A percentile compares a stretch with the other conserved stretches of the same genome.
Evolutionary conservation across 1,284 basidiomycete species (phyloP).

Genomic region (Rhodotorula glutinis): DNA sequence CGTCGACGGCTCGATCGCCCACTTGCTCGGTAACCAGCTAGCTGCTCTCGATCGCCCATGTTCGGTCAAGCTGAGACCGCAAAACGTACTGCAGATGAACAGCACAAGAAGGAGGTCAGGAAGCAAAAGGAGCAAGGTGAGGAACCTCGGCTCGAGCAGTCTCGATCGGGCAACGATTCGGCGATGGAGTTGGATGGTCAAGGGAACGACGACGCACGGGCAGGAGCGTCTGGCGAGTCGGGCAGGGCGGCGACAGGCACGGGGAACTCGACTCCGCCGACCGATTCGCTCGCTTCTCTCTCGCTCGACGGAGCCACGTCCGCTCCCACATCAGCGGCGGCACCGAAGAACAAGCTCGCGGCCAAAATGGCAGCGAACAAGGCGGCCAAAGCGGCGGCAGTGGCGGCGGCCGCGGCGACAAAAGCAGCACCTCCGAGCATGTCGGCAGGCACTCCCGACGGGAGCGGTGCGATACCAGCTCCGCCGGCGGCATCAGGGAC

Average conservation of each 20-base stretch:
- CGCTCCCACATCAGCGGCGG: not conserved
- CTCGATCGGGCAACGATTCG: too few species aligned
- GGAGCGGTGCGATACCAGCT: conserved; percentile 47
- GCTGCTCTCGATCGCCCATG: not conserved
- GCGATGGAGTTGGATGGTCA: conserved; percentile 52
- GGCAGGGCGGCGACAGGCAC: too few species aligned
- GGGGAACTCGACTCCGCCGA: not conserved
- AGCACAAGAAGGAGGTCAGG: conserved; percentile 40
- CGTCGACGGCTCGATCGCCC: conserved; percentile 69
- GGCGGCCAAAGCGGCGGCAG: conserved; percentile 54
- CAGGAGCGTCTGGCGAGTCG: too few species aligned
- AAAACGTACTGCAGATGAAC: conserved; percentile 26
- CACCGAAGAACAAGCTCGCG: conserved; percentile 30
- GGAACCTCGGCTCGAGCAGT: conserved; percentile 40
- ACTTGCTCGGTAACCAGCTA: conserved; percentile 55
- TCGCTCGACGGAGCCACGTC: conserved; percentile 6
- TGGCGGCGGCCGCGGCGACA: not conserved
- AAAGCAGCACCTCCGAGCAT: conserved; percentile 1
- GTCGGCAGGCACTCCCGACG: not conserved
- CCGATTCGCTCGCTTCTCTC: conserved; percentile 14
- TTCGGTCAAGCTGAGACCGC: conserved; percentile 4
- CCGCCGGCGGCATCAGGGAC: conserved; percentile 59
- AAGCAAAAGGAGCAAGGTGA: conserved; percentile 74
- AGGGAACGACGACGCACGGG: too few species aligned
- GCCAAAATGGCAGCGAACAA: conserved; percentile 33